Conservation (phyloP, 768 basidiomycete genomes). For the Hortiboletus campestris region DNA sequence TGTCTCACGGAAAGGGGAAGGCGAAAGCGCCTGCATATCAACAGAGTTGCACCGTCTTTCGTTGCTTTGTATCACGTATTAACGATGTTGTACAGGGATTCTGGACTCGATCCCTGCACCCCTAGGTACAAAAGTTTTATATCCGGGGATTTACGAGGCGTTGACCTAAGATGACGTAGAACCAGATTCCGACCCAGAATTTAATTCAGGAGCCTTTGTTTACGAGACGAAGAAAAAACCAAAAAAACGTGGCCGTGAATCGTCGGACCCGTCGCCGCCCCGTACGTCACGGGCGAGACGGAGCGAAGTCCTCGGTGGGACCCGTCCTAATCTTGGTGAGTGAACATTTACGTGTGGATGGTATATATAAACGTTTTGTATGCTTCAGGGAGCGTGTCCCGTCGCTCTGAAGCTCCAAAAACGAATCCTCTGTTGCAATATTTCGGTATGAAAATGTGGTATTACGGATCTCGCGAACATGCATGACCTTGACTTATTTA, state of each 20-base stretch:
- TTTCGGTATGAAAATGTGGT: slow-evolving; percentile 39
- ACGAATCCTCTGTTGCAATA: slow-evolving; percentile 48
- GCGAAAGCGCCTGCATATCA: slow-evolving; percentile 17
- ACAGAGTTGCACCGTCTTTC: slow-evolving; percentile 14
- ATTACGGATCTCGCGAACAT: not conserved
- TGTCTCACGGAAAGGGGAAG: slow-evolving; percentile 19
- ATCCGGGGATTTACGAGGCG: not conserved
- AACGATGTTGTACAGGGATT: slow-evolving; percentile 14
- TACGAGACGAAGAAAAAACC: slow-evolving; percentile 27
- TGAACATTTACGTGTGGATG: not conserved
- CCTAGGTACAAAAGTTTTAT: slow-evolving; percentile 24
- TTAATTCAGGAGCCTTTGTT: slow-evolving; percentile 29
- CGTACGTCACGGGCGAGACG: slow-evolving; percentile 19
- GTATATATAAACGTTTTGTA: not conserved
- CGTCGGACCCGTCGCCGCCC: slow-evolving; percentile 11
- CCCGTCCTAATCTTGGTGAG: slow-evolving; percentile 13
- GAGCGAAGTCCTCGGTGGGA: slow-evolving; percentile 2
- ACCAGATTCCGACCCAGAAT: slow-evolving; percentile 34
- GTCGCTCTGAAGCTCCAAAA: slow-evolving; percentile 2
- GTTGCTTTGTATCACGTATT: not conserved
- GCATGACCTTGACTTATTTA: slow-evolving; percentile 12
- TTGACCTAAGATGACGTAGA: slow-evolving; percentile 16
- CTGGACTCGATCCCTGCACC: slow-evolving; percentile 35
- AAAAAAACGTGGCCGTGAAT: slow-evolving; percentile 21
- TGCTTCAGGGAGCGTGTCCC: not conserved